These are phyloP conservation scores for Scedosporium dehoogii DNA, from an alignment of 2,329 filamentous ascomycete genomes.

Conservation along the genomic window DNA sequence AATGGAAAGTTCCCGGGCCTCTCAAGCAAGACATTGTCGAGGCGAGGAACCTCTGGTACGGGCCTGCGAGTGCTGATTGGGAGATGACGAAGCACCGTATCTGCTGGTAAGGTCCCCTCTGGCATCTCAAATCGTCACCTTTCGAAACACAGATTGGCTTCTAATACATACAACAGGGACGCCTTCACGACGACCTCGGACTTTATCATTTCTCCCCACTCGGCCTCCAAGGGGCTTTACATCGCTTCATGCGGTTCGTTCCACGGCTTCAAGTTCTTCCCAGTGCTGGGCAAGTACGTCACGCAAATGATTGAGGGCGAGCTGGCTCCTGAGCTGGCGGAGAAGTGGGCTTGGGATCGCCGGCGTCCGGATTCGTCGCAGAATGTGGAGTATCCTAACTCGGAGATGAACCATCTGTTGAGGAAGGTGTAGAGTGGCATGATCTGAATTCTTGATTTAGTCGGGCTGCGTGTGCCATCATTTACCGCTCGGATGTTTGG, in stretches of 20 bases:
- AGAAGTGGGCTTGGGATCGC: slow-evolving; percentile 50
- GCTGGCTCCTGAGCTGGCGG: slow-evolving; percentile 29
- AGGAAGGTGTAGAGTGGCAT: too few relatives aligned
- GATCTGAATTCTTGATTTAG: too few relatives aligned
- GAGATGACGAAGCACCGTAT: slow-evolving; percentile 53
- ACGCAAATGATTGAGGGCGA: slow-evolving; percentile 41
- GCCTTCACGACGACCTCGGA: slow-evolving; percentile 52
- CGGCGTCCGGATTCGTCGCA: slow-evolving; percentile 40
- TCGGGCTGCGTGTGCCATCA: too few relatives aligned
- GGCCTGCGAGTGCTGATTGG: slow-evolving; percentile 43
- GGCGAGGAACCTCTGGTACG: slow-evolving; percentile 49
- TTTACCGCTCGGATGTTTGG: too few relatives aligned
- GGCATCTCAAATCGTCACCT: neutral
- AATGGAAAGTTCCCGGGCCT: slow-evolving; percentile 48
- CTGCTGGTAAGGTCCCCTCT: slow-evolving; percentile 45
- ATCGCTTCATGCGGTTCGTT: slow-evolving; percentile 57
- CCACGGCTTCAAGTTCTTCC: slow-evolving; percentile 60
- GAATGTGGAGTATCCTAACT: slow-evolving; percentile 46
- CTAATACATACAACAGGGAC: slow-evolving; percentile 39
- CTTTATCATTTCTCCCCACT: slow-evolving; percentile 51
- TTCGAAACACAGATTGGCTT: neutral
- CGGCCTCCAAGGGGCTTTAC: slow-evolving; percentile 41
- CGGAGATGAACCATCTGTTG: slow-evolving; percentile 44
- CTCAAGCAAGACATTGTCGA: slow-evolving; percentile 50
- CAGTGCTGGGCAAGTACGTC: slow-evolving; percentile 52